Evolutionary conservation across 495 filamentous ascomycete genomes (phyloP), one percentile per base, ranked within the genome.

Genomic region (Penicillium salamii): DNA sequence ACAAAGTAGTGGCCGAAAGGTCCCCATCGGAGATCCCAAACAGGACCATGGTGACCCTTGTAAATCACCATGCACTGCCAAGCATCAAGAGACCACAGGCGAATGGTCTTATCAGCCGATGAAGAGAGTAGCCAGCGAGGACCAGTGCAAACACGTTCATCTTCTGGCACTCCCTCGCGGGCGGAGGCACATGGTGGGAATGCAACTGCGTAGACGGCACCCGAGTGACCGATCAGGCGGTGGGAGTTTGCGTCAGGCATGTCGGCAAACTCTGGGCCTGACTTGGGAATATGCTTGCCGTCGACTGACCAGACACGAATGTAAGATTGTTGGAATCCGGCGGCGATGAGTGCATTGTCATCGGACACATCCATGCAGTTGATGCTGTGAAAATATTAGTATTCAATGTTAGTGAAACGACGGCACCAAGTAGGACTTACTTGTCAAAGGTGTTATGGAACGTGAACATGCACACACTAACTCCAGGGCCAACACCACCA

Each of bases 1-100:
- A 84, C 80, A 63, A 98, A 98, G 69, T 97, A 98, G 63, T 96
- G 90, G 3, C 95, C 93, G 48, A 87, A 90, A 0, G 95, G 95
- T n/a, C 88, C 85, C 86, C 91, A 98, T 14, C 81, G 78, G 4
- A 96, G 74, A 51, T 91, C 87, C 81, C 89, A 93, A 13, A 97
- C 84, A 0, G 91, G 90, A 12, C 84, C 85, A 50, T 93, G 85
- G 53, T 97, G 91, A 14, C 86, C 87, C 65, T 90, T 95, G 72
- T 97, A 98, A 12, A 93, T 82, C 37, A 95, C 92, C 52, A 97
- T 79, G 55, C 87, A 93, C 29, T 87, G 77, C 86, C 88, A 98
- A 2, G 83, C 75, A 42, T 97, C 91, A 3, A 97, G 74, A 21
- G 88, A 95, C 93, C 93, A 98, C 13, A 98, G 78, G 20, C 95